Evolutionary conservation across 2,329 filamentous ascomycete genomes (phyloP).

Genomic region (Pochonia chlamydosporia): DNA sequence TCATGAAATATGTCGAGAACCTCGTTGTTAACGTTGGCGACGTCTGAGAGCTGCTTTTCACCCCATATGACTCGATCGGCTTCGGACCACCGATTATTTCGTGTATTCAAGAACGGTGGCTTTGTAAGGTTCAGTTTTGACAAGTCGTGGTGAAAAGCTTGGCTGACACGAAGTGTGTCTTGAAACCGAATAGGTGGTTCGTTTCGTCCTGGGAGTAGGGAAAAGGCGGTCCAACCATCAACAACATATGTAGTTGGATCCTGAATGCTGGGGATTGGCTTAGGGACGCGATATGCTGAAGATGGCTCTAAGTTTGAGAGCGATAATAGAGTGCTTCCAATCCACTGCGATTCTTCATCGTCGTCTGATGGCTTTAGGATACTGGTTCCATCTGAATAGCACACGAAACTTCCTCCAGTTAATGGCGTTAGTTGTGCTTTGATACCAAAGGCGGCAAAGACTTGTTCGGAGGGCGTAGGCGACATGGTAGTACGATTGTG

Average conservation of each 20-base stretch:
- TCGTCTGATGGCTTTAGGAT: conserved; percentile 7
- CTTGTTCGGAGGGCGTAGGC: neutral
- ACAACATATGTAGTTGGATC: neutral
- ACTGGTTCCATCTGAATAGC: neutral
- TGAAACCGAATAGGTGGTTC: neutral
- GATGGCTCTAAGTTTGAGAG: neutral
- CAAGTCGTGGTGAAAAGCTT: conserved; percentile 5
- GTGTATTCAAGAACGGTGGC: conserved; percentile 4
- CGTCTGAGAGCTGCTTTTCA: neutral
- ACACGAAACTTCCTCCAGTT: conserved; percentile 1
- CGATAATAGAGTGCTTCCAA: neutral
- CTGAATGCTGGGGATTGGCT: neutral
- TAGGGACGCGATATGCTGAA: neutral
- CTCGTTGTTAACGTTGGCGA: conserved; percentile 1
- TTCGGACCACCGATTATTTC: conserved; percentile 5
- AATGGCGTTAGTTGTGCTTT: neutral
- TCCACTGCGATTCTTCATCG: conserved; percentile 6
- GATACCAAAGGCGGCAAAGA: conserved; percentile 3
- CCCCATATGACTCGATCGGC: conserved; percentile 9
- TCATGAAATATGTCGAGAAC: neutral
- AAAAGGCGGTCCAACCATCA: conserved; percentile 5
- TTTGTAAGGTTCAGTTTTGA: neutral
- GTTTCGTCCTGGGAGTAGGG: neutral
- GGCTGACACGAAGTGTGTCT: conserved; percentile 2
- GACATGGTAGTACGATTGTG: too few species aligned